phyloP scores from a whole-genome alignment of 2,329 filamentous ascomycete genomes.

The Penicillium italicum region DNA sequence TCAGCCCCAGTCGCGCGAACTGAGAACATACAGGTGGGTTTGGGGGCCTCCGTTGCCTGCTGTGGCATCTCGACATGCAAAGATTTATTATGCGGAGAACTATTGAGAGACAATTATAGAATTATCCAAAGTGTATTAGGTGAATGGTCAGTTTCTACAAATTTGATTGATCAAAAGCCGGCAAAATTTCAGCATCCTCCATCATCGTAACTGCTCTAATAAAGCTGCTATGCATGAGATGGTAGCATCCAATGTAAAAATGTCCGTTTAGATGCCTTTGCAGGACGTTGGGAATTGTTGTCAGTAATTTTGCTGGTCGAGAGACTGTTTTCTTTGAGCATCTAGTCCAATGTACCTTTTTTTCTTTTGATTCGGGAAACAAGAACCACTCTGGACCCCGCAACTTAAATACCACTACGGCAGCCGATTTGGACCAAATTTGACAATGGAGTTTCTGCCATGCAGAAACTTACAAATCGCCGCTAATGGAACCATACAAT shows the following conservation, averaged over 20 bases:
- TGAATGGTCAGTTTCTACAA: rapidly evolving
- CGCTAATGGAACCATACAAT: no score
- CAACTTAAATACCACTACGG: no score
- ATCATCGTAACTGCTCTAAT: not conserved
- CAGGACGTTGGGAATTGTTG: not conserved
- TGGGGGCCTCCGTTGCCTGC: not conserved
- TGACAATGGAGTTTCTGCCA: no score
- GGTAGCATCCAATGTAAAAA: not conserved
- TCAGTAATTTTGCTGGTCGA: no score
- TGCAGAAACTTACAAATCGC: no score
- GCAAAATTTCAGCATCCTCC: not conserved
- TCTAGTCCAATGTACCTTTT: not conserved
- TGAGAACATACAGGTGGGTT: not conserved
- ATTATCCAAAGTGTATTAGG: not conserved
- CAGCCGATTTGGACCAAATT: no score
- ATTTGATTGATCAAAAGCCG: not conserved
- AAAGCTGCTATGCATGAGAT: rapidly evolving
- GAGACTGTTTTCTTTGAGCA: not conserved
- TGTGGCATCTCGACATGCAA: not conserved
- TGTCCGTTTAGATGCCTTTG: not conserved
- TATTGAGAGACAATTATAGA: not conserved
- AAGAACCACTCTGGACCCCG: no score
- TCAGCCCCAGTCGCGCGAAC: not conserved
- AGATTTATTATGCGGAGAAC: not conserved
- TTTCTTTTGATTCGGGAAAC: not conserved